Conservation (phyloP, 2,329 filamentous ascomycete species). For the Penicillium fuscoglaucum region DNA sequence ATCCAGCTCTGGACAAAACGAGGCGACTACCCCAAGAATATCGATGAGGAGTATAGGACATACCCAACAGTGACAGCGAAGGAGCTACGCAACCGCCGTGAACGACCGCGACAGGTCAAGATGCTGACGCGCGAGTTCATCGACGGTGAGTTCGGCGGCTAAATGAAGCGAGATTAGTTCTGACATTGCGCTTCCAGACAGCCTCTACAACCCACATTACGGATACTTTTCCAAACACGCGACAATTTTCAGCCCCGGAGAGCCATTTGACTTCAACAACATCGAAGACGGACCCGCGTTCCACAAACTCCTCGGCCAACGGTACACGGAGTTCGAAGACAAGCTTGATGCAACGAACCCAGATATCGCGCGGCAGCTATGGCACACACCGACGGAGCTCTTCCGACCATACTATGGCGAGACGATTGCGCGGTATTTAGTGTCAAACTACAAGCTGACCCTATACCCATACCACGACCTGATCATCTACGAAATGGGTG, state of each 20-base stretch:
- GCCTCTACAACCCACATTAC: slow-evolving; percentile 89
- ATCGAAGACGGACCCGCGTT: slow-evolving; percentile 86
- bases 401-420: slow-evolving; percentile 97
- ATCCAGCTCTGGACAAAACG: slow-evolving; percentile 86
- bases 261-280: slow-evolving; percentile 82
- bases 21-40: slow-evolving; percentile 72
- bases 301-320: slow-evolving; percentile 69
- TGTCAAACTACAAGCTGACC: slow-evolving; percentile 92
- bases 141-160: slow-evolving; percentile 63
- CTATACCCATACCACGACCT: slow-evolving; percentile 95
- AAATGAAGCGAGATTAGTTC: not conserved
- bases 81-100: slow-evolving; percentile 68
- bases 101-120: slow-evolving; percentile 84
- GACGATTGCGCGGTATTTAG: slow-evolving; percentile 91
- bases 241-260: slow-evolving; percentile 90
- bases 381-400: slow-evolving; percentile 97
- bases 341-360: slow-evolving; percentile 70
- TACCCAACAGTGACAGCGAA: slow-evolving; percentile 85
- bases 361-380: slow-evolving; percentile 81
- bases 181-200: slow-evolving; percentile 59
- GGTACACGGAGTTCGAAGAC: slow-evolving; percentile 91
- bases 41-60: slow-evolving; percentile 73
- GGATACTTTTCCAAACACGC: slow-evolving; percentile 96
- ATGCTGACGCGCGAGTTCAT: slow-evolving; percentile 98
- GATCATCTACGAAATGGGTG: slow-evolving; percentile 98